These are phyloP conservation scores for Stereocaulon alpinum DNA, from an alignment of 495 filamentous ascomycete genomes.

Conservation along the genomic window DNA sequence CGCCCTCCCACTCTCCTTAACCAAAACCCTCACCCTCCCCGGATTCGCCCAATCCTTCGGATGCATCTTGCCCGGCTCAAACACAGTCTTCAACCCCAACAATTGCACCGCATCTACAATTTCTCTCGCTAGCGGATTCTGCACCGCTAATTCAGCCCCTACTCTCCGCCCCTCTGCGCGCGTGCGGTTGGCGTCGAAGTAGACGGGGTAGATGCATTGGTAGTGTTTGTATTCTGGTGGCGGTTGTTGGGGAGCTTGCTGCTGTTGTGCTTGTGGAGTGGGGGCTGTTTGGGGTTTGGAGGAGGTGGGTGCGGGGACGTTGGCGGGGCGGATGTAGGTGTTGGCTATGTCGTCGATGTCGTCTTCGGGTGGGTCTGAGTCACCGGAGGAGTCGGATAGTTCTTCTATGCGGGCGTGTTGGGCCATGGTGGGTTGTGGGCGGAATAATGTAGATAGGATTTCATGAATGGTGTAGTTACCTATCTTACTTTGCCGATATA, in stretches of 20 bases:
- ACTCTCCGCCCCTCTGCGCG: slow-evolving; percentile 76
- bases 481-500: no score
- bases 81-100: slow-evolving; percentile 62
- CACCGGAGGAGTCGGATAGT: slow-evolving; percentile 52
- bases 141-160: slow-evolving; percentile 54
- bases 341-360: slow-evolving; percentile 36
- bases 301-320: slow-evolving; percentile 23
- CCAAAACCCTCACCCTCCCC: slow-evolving; percentile 68
- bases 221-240: slow-evolving; percentile 53
- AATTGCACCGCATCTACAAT: slow-evolving; percentile 73
- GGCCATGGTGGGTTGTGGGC: background rate
- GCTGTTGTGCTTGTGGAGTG: slow-evolving; percentile 35
- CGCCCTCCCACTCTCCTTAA: slow-evolving; percentile 49
- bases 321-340: slow-evolving; percentile 32
- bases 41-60: slow-evolving; percentile 98
- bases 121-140: slow-evolving; percentile 79
- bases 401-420: slow-evolving; percentile 73
- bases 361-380: slow-evolving; percentile 63
- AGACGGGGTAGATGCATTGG: slow-evolving; percentile 88
- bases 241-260: slow-evolving; percentile 28
- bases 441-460: background rate
- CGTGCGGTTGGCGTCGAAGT: slow-evolving; percentile 73
- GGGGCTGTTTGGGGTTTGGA: slow-evolving; percentile 15
- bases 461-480: no score
- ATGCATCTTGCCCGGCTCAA: slow-evolving; percentile 87